Evolutionary conservation across 768 basidiomycete genomes (phyloP).

Genomic region (Pulveroboletus sp.): DNA sequence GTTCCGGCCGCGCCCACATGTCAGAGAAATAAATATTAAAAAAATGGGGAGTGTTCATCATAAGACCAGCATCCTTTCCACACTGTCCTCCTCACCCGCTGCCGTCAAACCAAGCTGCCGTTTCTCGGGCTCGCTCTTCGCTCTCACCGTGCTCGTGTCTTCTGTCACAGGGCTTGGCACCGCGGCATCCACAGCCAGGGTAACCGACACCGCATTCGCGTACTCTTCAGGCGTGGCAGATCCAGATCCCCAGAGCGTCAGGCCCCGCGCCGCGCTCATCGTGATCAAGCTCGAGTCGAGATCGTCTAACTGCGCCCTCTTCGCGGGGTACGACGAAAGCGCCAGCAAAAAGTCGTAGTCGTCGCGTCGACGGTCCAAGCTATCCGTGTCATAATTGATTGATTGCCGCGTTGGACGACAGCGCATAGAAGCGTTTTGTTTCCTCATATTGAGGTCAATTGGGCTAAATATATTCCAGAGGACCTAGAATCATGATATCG

Average conservation of each 20-base stretch:
- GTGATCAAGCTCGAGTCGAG: slow-evolving; percentile 48
- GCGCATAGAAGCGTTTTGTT: slow-evolving; percentile 42
- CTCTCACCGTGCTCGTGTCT: background rate
- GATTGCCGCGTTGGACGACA: slow-evolving; percentile 22
- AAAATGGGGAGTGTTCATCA: background rate
- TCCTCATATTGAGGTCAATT: slow-evolving; percentile 32
- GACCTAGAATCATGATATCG: slow-evolving; percentile 32
- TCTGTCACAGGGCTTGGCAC: background rate
- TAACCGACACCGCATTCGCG: background rate
- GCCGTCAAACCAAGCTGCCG: background rate
- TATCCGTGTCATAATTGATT: slow-evolving; percentile 9
- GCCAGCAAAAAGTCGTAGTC: slow-evolving; percentile 51
- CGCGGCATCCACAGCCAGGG: background rate
- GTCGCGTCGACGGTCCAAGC: slow-evolving; percentile 28
- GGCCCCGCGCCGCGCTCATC: slow-evolving; percentile 40
- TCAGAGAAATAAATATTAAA: background rate
- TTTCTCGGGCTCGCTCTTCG: background rate
- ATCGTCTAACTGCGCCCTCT: slow-evolving; percentile 39
- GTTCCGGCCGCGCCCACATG: background rate
- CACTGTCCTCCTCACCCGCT: slow-evolving; percentile 19
- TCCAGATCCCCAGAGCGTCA: slow-evolving; percentile 43
- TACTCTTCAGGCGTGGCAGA: slow-evolving; percentile 1
- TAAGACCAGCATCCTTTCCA: slow-evolving; percentile 18
- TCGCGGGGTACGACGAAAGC: slow-evolving; percentile 39
- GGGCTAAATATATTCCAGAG: slow-evolving; percentile 41